A percentile compares a stretch with the other conserved stretches of the same genome.
These are phyloP conservation scores for Boletus barrowsii DNA, from an alignment of 768 basidiomycete species.

Conservation along the genomic window DNA sequence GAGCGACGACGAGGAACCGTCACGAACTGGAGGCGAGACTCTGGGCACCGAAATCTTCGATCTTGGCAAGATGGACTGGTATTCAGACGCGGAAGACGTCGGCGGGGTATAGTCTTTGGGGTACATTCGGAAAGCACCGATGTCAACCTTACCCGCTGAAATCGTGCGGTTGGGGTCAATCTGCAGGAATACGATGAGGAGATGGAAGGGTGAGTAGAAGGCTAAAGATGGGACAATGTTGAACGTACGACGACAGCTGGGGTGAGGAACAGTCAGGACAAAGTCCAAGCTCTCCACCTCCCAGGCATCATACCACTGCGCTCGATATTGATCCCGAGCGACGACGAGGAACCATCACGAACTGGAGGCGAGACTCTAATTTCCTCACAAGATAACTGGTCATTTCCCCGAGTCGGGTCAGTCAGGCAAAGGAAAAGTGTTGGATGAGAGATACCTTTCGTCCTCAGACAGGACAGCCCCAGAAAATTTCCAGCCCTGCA, in stretches of 20 bases:
- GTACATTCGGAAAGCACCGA: slow-evolving; percentile 97
- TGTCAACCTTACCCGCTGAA: slow-evolving; percentile 97
- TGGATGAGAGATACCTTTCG: too few relatives aligned
- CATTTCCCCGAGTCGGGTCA: too few relatives aligned
- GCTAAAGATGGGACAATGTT: neutral
- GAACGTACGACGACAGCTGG: slow-evolving; percentile 80
- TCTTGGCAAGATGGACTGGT: slow-evolving; percentile 97
- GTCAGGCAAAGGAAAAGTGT: too few relatives aligned
- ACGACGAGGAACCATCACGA: too few relatives aligned
- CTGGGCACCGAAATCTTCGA: slow-evolving; percentile 99
- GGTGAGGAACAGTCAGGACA: slow-evolving; percentile 38
- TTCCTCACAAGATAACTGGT: too few relatives aligned
- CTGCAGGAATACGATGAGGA: slow-evolving; percentile 36
- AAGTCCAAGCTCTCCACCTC: slow-evolving; percentile 39
- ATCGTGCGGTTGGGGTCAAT: slow-evolving; percentile 98
- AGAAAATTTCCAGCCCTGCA: too few relatives aligned
- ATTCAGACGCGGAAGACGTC: slow-evolving; percentile 66
- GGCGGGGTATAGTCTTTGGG: slow-evolving; percentile 93
- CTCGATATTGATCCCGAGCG: slow-evolving; percentile 23
- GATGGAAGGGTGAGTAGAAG: neutral
- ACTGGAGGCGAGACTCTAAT: too few relatives aligned
- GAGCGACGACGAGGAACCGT: too few relatives aligned
- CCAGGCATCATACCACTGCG: slow-evolving; percentile 39
- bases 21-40: too few relatives aligned
- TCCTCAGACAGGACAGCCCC: too few relatives aligned